Evolutionary conservation across 164 flowering plant genomes (phyloP), one percentile per base, ranked within the genome.

Genomic region (Houttuynia cordata): DNA sequence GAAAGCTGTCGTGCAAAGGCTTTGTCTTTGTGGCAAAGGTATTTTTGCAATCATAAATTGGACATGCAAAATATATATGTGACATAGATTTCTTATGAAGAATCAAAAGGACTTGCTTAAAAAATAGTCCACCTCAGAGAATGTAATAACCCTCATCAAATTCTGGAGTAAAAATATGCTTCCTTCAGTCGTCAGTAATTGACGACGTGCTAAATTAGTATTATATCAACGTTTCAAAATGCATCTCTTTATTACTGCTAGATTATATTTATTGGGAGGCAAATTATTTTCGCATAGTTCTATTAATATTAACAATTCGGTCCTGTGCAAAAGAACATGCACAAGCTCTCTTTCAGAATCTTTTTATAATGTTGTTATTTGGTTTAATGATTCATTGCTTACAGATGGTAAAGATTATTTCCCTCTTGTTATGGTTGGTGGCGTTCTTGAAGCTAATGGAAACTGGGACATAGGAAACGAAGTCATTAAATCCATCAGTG

Each of bases 351-450:
- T 30, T 30, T 2, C 37, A 30, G 6, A 30, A 30, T 30, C 6
- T 30, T 30, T 30, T 30, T 6, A 2, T 30, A 14, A 9, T n/a
- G 18, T 10, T 54, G 10, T 53, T 24, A 3, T 54, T 54, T 3
- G 13, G 24, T 17, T 40, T 45, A 47, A 56, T 55, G 5, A n/a
- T 23, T 25, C 52, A 39, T 59, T 24, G 49, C 56, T 67, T 76
- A 81, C 94, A 93, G 98, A 86, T 75, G 88, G 87, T 68, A 78
- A 71, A 30, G 77, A 58, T 60, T 72, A 79, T 68, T 93, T 89
- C 65, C 92, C 96, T 24, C 81, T 93, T 62, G 96, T 93, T 34
- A 81, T 93, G 96, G 98, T 93, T 62, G 98, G 98, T 67, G 96
- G 97, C 53, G 97, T 89, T 49, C 94, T 92, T 70, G 85, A 80